These are phyloP conservation scores for Tremella yokohamensis DNA, from an alignment of 768 basidiomycete genomes.

Conservation along the genomic window DNA sequence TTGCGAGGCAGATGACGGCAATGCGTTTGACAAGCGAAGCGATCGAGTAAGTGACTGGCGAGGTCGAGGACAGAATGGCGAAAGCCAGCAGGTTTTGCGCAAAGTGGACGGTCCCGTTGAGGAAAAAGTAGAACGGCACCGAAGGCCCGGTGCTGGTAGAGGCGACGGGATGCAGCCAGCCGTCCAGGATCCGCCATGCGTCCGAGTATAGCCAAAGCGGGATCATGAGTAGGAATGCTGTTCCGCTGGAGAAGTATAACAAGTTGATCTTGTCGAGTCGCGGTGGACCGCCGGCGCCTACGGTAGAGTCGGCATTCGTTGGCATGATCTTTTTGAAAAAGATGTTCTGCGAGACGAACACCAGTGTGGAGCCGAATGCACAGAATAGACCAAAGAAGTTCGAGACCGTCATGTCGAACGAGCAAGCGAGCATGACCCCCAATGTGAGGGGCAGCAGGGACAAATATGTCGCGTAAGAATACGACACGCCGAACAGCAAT, in stretches of 20 bases:
- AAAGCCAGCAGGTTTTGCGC: constrained; percentile 97
- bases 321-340: constrained; percentile 99
- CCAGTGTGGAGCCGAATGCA: constrained; percentile 92
- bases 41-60: constrained; percentile 97
- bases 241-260: constrained; percentile 84
- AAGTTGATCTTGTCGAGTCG: constrained; percentile 97
- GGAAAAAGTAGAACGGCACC: constrained; percentile 74
- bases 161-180: constrained; percentile 29
- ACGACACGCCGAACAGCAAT: constrained; percentile 85
- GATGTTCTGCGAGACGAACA: constrained; percentile 97
- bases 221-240: constrained; percentile 93
- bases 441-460: constrained; percentile 90
- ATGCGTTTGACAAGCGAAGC: constrained; percentile 97
- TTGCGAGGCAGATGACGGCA: constrained; percentile 94
- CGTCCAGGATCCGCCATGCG: constrained; percentile 63
- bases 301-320: constrained; percentile 43
- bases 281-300: constrained; percentile 39
- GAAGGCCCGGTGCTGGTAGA: constrained; percentile 56
- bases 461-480: constrained; percentile 83
- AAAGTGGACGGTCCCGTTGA: constrained; percentile 95
- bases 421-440: constrained; percentile 96
- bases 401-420: constrained; percentile 84
- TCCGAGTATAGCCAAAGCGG: constrained; percentile 93
- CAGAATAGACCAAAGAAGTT: constrained; percentile 83
- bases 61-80: constrained; percentile 88